phyloP scores from a whole-genome alignment of 257 asterid genomes.

The Nicotiana knightiana region DNA sequence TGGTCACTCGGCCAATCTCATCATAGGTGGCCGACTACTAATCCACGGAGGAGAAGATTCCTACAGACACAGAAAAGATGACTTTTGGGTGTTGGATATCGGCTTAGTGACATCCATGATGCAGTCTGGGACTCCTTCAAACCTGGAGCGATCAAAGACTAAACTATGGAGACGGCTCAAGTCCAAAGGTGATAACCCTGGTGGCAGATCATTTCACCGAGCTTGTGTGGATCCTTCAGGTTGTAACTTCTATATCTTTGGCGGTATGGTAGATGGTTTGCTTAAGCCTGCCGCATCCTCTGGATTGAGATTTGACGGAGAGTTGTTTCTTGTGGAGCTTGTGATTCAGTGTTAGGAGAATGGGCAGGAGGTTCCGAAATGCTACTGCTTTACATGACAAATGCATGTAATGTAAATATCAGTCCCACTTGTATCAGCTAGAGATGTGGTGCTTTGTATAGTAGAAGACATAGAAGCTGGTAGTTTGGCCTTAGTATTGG shows the following conservation, averaged over 20 bases:
- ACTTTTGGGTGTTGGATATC: slow-evolving; percentile 78
- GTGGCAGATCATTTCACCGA: slow-evolving; percentile 73
- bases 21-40: slow-evolving; percentile 67
- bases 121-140: slow-evolving; percentile 22
- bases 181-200: slow-evolving; percentile 48
- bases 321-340: slow-evolving; percentile 61
- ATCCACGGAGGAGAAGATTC: slow-evolving; percentile 91
- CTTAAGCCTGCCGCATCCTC: slow-evolving; percentile 49
- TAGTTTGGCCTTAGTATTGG: background rate
- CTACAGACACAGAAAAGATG: slow-evolving; percentile 57
- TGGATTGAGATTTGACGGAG: slow-evolving; percentile 77
- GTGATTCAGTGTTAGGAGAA: slow-evolving; percentile 24
- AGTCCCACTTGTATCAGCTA: background rate
- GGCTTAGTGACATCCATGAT: slow-evolving; percentile 23
- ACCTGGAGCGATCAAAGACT: slow-evolving; percentile 17
- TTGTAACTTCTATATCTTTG: slow-evolving; percentile 55
- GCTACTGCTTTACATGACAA: background rate
- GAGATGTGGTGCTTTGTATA: background rate
- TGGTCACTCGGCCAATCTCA: slow-evolving; percentile 83
- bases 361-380: background rate
- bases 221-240: slow-evolving; percentile 81
- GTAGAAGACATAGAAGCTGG: background rate
- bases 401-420: background rate
- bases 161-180: slow-evolving; percentile 64
- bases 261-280: slow-evolving; percentile 91